Percentiles rank a stretch among this genome's conserved stretches.
Evolutionary conservation across 306 rosid species (phyloP).

Genomic region (Vigna reflexopilosa): DNA sequence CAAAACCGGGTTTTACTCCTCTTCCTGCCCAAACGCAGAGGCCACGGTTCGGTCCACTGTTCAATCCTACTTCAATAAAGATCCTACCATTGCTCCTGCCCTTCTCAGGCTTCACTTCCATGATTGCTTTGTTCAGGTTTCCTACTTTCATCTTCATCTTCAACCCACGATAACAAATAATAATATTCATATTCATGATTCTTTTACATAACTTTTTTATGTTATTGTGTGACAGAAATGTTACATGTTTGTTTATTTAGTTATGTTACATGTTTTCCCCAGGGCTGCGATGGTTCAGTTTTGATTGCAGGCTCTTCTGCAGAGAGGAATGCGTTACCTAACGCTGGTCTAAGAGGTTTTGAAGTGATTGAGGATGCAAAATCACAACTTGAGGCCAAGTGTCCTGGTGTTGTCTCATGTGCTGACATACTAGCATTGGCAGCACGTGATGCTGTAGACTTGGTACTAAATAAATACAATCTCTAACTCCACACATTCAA

Average conservation of each 20-base stretch:
- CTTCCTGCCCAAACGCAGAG: slow-evolving; percentile 74
- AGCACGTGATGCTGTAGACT: slow-evolving; percentile 72
- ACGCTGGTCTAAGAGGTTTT: slow-evolving; percentile 75
- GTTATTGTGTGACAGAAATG: too few species aligned
- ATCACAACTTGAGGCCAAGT: slow-evolving; percentile 61
- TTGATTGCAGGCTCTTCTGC: slow-evolving; percentile 56
- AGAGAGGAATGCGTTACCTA: slow-evolving; percentile 59
- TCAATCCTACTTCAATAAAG: slow-evolving; percentile 60
- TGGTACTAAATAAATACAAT: slow-evolving; percentile 39
- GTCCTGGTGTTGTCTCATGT: slow-evolving; percentile 76
- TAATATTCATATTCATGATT: too few species aligned
- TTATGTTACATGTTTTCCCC: not conserved
- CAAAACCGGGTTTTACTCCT: slow-evolving; percentile 52
- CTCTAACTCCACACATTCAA: too few species aligned
- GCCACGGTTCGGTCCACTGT: slow-evolving; percentile 66
- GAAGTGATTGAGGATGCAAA: slow-evolving; percentile 82
- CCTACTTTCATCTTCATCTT: too few species aligned
- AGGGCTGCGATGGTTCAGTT: slow-evolving; percentile 78
- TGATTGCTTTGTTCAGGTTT: slow-evolving; percentile 62
- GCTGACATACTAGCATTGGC: slow-evolving; percentile 78
- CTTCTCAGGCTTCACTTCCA: slow-evolving; percentile 62
- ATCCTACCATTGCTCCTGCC: slow-evolving; percentile 52
- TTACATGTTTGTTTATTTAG: too few species aligned
- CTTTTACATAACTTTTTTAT: too few species aligned
- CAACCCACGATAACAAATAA: too few species aligned